These are phyloP conservation scores for Chrysopogon serrulatus DNA, from an alignment of 176 grass and related monocot genomes.

Conservation along the genomic window DNA sequence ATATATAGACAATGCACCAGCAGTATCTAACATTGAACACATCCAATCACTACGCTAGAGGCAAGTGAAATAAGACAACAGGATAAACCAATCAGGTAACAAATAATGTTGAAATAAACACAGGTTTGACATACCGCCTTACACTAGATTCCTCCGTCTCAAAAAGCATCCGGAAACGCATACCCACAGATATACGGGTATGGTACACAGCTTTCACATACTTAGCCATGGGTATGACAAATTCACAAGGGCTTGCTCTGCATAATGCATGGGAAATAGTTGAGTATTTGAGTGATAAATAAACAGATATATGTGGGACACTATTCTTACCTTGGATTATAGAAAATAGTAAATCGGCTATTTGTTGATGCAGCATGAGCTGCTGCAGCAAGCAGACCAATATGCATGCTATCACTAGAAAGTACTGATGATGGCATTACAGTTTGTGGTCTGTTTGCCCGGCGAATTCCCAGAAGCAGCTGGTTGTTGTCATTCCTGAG, in stretches of 20 bases:
- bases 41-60: not conserved
- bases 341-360: conserved; percentile 97
- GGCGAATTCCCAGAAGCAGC: conserved; percentile 87
- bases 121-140: conserved; percentile 58
- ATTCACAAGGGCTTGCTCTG: conserved; percentile 96
- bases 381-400: conserved; percentile 92
- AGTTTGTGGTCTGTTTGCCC: conserved; percentile 79
- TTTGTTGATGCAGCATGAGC: conserved; percentile 98
- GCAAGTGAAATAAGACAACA: not conserved
- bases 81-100: not conserved
- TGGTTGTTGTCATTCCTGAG: conserved; percentile 95
- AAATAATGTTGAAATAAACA: conserved; percentile 8
- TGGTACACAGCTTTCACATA: conserved; percentile 93
- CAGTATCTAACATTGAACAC: not conserved
- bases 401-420: conserved; percentile 99
- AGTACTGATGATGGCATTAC: conserved; percentile 95
- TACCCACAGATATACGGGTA: conserved; percentile 90
- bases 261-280: not conserved
- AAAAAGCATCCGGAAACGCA: conserved; percentile 99
- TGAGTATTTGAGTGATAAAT: conserved; percentile 20
- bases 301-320: conserved; percentile 1
- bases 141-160: conserved; percentile 98
- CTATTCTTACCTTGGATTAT: conserved; percentile 85
- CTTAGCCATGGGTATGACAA: conserved; percentile 88
- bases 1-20: conserved; percentile 14